phyloP scores from a whole-genome alignment of 495 filamentous ascomycete species.

The Lophiostoma macrostomum region DNA sequence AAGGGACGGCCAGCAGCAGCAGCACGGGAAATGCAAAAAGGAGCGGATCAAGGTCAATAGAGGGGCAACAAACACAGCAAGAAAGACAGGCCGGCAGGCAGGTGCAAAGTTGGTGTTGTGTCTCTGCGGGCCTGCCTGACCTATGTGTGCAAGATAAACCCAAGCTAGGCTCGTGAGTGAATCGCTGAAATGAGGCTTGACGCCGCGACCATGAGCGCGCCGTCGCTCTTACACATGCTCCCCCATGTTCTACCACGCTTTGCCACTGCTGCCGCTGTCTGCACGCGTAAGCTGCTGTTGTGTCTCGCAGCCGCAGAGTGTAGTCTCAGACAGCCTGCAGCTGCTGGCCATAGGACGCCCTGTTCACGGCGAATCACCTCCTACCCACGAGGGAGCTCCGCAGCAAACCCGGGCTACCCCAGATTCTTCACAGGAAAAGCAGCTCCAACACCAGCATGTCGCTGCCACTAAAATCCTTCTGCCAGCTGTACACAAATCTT shows the following conservation, averaged over 20 bases:
- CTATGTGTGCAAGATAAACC: slow-evolving; percentile 11
- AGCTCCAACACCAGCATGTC: too few species aligned
- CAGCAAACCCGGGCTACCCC: slow-evolving; percentile 1
- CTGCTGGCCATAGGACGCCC: too few species aligned
- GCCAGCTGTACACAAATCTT: too few species aligned
- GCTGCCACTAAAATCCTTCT: too few species aligned
- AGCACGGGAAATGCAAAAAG: background rate
- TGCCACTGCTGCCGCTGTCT: slow-evolving; percentile 12
- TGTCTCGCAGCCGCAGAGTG: too few species aligned
- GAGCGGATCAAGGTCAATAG: slow-evolving; percentile 9
- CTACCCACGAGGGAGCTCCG: background rate
- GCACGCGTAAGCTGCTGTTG: slow-evolving; percentile 16
- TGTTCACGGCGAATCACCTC: background rate
- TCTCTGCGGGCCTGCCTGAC: background rate
- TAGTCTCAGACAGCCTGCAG: too few species aligned
- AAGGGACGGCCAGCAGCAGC: background rate
- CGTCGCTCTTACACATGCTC: too few species aligned
- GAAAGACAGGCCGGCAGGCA: slow-evolving; percentile 1
- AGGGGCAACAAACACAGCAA: background rate
- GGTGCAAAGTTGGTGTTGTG: slow-evolving; percentile 5
- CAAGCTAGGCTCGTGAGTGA: background rate
- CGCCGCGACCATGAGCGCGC: too few species aligned
- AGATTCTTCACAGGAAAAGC: too few species aligned
- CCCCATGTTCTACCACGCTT: background rate
- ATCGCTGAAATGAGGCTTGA: slow-evolving; percentile 15